These are phyloP conservation scores for Trypethelium eluteriae DNA, from an alignment of 495 filamentous ascomycete species.

Conservation along the genomic window DNA sequence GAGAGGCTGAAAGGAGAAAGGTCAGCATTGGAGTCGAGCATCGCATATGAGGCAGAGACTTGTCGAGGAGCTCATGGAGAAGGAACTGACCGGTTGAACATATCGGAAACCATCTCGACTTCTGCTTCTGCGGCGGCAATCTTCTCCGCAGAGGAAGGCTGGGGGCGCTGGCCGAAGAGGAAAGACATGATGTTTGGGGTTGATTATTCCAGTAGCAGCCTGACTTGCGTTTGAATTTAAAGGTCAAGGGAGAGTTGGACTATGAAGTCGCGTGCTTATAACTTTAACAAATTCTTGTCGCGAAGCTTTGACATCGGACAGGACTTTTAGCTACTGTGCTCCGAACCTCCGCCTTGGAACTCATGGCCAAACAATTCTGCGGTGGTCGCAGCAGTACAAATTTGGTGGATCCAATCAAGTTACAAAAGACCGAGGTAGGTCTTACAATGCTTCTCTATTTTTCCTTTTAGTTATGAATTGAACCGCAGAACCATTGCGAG, in stretches of 20 bases:
- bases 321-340: background rate
- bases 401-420: background rate
- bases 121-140: conserved; percentile 90
- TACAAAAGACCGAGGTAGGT: too few relatives aligned
- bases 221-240: background rate
- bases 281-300: conserved; percentile 14
- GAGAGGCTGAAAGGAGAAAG: conserved; percentile 51
- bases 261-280: background rate
- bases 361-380: background rate
- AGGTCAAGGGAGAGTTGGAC: too few relatives aligned
- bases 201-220: background rate
- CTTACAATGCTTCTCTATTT: too few relatives aligned
- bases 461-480: too few relatives aligned
- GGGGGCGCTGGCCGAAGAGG: conserved; percentile 73
- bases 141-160: conserved; percentile 90
- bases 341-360: background rate
- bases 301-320: conserved; percentile 1
- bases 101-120: conserved; percentile 87
- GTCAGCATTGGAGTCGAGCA: conserved; percentile 8
- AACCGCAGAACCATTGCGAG: too few relatives aligned
- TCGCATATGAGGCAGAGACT: conserved; percentile 6
- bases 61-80: background rate
- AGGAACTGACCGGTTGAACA: conserved; percentile 76
- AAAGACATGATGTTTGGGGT: conserved; percentile 68
- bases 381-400: background rate